Conservation (phyloP, 225 moss, liverwort and hornwort species). For the Neckera pumila region DNA sequence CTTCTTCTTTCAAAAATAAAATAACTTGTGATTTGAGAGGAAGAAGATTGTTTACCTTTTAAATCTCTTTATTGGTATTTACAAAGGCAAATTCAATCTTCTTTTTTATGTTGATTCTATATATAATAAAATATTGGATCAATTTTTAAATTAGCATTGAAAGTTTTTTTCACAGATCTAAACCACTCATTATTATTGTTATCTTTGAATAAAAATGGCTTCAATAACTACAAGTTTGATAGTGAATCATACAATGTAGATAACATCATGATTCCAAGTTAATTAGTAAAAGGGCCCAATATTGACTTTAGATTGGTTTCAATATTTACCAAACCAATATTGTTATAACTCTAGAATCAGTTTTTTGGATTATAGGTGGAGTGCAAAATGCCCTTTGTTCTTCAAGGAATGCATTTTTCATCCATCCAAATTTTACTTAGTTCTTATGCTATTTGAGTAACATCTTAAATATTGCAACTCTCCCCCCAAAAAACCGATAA, state of each 20-base stretch:
- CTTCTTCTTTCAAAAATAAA: too few species aligned
- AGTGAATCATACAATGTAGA: not conserved
- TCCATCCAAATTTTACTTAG: not conserved
- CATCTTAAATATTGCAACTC: fast-evolving
- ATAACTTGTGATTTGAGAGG: too few species aligned
- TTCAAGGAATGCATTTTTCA: not conserved
- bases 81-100: not conserved
- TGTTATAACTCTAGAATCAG: too few species aligned
- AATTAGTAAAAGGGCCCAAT: not conserved
- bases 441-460: not conserved
- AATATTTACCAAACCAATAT: not conserved
- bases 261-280: not conserved
- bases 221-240: not conserved
- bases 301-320: not conserved
- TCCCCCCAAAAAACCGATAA: fast-evolving
- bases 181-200: not conserved
- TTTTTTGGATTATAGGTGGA: not conserved
- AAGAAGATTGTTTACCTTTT: too few species aligned
- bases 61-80: too few species aligned
- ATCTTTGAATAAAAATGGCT: not conserved
- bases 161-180: not conserved
- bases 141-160: not conserved
- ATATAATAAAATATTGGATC: not conserved
- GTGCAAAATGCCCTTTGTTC: not conserved
- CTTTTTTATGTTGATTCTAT: not conserved